phyloP scores from a whole-genome alignment of 1,284 basidiomycete species.

The Earliella scabrosa region DNA sequence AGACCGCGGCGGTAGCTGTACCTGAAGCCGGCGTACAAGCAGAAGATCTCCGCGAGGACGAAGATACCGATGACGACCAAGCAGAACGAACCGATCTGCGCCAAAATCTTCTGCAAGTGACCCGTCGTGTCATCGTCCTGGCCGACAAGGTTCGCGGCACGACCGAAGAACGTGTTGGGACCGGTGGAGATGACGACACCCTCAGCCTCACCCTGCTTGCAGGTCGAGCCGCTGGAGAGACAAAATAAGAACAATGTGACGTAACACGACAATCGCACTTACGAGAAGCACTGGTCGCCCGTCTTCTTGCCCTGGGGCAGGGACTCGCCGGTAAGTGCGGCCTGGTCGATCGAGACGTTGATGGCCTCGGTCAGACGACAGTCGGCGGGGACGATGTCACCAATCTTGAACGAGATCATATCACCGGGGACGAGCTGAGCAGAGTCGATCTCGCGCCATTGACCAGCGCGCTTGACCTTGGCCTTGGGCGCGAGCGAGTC shows the following conservation, averaged over 20 bases:
- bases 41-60: slow-evolving; percentile 88
- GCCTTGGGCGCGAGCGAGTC: slow-evolving; percentile 98
- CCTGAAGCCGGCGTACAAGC: slow-evolving; percentile 86
- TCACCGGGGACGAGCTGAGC: slow-evolving; percentile 91
- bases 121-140: slow-evolving; percentile 96
- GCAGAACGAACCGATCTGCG: slow-evolving; percentile 96
- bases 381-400: slow-evolving; percentile 95
- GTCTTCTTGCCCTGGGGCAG: slow-evolving; percentile 90
- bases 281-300: slow-evolving; percentile 97
- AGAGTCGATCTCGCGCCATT: slow-evolving; percentile 90
- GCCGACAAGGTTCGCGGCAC: slow-evolving; percentile 93
- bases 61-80: slow-evolving; percentile 93
- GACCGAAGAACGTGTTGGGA: slow-evolving; percentile 95
- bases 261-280: slow-evolving; percentile 39
- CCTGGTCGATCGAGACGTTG: slow-evolving; percentile 97
- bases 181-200: slow-evolving; percentile 97
- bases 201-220: slow-evolving; percentile 97
- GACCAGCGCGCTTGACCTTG: slow-evolving; percentile 83
- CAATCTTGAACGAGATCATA: slow-evolving; percentile 95
- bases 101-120: slow-evolving; percentile 97
- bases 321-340: slow-evolving; percentile 95
- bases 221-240: slow-evolving; percentile 81
- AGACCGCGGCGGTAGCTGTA: slow-evolving; percentile 94
- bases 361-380: slow-evolving; percentile 94
- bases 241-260: slow-evolving; percentile 16